A percentile compares a stretch with the other conserved stretches of the same genome.
Conservation (phyloP, 371 early-diverging fungal species). For the Syncephalastrum contaminatum region DNA sequence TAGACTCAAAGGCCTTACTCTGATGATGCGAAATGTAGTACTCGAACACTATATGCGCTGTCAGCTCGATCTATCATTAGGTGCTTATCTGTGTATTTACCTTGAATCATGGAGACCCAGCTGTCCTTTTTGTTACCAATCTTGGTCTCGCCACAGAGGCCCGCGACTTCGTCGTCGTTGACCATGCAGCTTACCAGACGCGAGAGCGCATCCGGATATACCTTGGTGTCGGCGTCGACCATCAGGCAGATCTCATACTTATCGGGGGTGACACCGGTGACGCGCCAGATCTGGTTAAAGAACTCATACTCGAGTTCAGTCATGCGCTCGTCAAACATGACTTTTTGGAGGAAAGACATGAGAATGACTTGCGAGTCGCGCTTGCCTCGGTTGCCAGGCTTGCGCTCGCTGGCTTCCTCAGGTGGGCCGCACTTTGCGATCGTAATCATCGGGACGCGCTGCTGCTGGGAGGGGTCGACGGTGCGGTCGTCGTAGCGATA, state of each 20-base stretch:
- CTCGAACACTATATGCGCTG: conserved; percentile 23
- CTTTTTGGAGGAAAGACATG: conserved; percentile 95
- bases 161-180: conserved; percentile 74
- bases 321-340: conserved; percentile 95
- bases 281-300: conserved; percentile 82
- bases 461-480: conserved; percentile 48
- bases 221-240: conserved; percentile 97
- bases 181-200: conserved; percentile 76
- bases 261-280: conserved; percentile 82
- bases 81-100: conserved; percentile 2
- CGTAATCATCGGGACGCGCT: conserved; percentile 81
- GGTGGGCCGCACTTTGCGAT: conserved; percentile 94
- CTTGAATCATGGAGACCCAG: conserved; percentile 26
- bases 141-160: conserved; percentile 87
- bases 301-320: conserved; percentile 94
- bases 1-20: conserved; percentile 90
- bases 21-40: conserved; percentile 88
- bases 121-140: conserved; percentile 81
- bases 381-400: conserved; percentile 97
- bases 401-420: conserved; percentile 62
- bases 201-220: conserved; percentile 74
- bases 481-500: conserved; percentile 72
- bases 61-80: not conserved
- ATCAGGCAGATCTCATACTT: conserved; percentile 88
- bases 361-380: conserved; percentile 98